Percentiles rank a stretch among this genome's conserved stretches.
Evolutionary conservation across 2,329 filamentous ascomycete genomes (phyloP).

Genomic region (Aureobasidium sp.): DNA sequence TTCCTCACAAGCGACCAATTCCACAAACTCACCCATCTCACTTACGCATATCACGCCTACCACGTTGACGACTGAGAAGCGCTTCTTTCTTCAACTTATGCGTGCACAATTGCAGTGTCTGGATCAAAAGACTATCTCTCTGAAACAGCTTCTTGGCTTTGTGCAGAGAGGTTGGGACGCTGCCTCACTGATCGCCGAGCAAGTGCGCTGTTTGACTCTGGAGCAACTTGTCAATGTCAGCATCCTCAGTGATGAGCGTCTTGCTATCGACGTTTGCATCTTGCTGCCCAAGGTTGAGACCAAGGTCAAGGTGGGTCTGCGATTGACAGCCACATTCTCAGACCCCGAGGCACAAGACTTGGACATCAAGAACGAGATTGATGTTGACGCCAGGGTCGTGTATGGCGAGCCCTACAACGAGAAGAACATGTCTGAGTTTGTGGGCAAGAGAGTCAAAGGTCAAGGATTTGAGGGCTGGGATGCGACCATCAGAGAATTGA

Average conservation of each 20-base stretch:
- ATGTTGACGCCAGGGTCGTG: conserved; percentile 49
- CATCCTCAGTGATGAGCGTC: conserved; percentile 55
- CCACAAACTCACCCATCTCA: conserved; percentile 45
- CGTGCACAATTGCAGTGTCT: conserved; percentile 58
- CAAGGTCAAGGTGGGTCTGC: conserved; percentile 56
- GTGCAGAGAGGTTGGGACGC: conserved; percentile 59
- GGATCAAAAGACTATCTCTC: conserved; percentile 47
- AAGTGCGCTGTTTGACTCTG: conserved; percentile 53
- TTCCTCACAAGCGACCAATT: conserved; percentile 11
- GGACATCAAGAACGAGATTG: conserved; percentile 34
- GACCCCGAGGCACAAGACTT: conserved; percentile 46
- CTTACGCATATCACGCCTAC: conserved; percentile 59
- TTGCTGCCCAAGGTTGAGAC: conserved; percentile 58
- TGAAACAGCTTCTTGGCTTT: conserved; percentile 49
- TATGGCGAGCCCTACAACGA: conserved; percentile 75
- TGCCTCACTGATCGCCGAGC: conserved; percentile 49
- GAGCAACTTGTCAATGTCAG: conserved; percentile 56
- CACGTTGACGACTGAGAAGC: conserved; percentile 52
- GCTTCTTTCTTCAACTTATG: conserved; percentile 68
- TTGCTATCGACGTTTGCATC: conserved; percentile 53
- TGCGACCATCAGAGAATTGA: conserved; percentile 35
- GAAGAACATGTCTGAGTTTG: conserved; percentile 64
- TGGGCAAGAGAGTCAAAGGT: conserved; percentile 43
- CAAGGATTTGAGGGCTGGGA: conserved; percentile 32
- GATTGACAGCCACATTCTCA: conserved; percentile 40